Conservation (phyloP, 768 basidiomycete genomes). For the Lentinus tigrinus region DNA sequence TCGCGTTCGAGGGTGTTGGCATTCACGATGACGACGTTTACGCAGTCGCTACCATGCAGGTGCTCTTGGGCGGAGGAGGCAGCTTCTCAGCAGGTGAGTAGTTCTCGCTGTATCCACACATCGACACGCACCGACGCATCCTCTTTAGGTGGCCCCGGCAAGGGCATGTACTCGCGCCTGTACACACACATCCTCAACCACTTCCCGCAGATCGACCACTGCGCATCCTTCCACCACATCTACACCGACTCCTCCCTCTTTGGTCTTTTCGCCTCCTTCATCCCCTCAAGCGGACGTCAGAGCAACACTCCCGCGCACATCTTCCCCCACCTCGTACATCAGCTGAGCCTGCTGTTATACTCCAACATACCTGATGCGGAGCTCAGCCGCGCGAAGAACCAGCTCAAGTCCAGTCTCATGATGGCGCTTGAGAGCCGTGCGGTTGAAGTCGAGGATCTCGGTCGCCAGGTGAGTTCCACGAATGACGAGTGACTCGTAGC, state of each 20-base stretch:
- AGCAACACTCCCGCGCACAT: conserved; percentile 71
- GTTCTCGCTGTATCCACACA: not conserved
- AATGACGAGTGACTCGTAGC: not conserved
- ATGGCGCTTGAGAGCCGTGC: conserved; percentile 92
- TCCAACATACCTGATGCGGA: conserved; percentile 64
- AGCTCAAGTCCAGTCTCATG: conserved; percentile 87
- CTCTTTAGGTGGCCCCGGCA: conserved; percentile 82
- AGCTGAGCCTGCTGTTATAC: conserved; percentile 80
- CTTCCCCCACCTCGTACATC: conserved; percentile 82
- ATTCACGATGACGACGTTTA: conserved; percentile 93
- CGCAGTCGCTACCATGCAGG: conserved; percentile 89
- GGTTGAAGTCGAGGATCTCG: conserved; percentile 86
- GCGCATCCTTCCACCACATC: conserved; percentile 96
- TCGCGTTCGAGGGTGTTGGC: conserved; percentile 89
- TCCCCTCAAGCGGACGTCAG: conserved; percentile 57
- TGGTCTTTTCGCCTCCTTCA: conserved; percentile 85
- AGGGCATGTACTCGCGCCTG: conserved; percentile 97
- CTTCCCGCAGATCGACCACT: conserved; percentile 91
- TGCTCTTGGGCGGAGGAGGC: conserved; percentile 92
- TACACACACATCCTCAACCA: conserved; percentile 97
- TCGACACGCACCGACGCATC: conserved; percentile 6
- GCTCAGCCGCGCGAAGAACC: conserved; percentile 88
- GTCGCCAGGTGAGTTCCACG: conserved; percentile 64
- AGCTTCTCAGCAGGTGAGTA: conserved; percentile 86
- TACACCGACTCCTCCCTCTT: conserved; percentile 94